Base-by-base conservation (phyloP, 805 yeast species). In the Saturnispora ahearnii region DNA sequence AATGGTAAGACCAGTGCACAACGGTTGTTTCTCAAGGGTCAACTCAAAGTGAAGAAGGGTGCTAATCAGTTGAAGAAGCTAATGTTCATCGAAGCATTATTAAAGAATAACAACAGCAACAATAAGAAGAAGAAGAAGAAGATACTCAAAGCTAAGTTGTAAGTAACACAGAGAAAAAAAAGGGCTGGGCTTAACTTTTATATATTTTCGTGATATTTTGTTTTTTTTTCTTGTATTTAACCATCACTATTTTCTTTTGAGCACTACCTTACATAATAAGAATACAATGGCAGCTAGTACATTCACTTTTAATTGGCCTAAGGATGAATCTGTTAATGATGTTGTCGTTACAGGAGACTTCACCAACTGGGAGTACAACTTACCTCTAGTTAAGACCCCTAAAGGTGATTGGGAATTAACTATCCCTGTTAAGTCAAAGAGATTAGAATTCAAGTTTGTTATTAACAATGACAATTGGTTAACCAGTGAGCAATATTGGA, bases 21-120 rank as follows among this genome's bases (percentile, higher is more conserved):
- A 69, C 82, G 81, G 70, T 76, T 87, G 61, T 87, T 86, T 67
- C 78, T 87, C 84, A 71, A 77, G 59, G 96, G 96, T 40, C 84
- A 83, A 68, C 77, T 87, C 67, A 87, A 86, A 75, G 82, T 87
- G 56, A 85, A 82, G 73, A 96, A 96, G 57, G 86, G 88, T 71
- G 83, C 22, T 12, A 15, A 18, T 6, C 40, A 36, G 22, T 18
- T 87, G 71, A 84, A 84, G 90, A 87, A 87, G 74, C 95, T 95
- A 49, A 78, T 90, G 42, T 78, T 79, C 52, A 78, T 85, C 53
- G 91, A 84, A 67, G 70, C 75, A 45, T 78, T 85, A 45, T 75
- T 85, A 13, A 36, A 36, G 40, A 18, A 18, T 18, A 18, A 18
- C 18, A 18, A 18, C 18, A 18, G 18, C 18, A 18, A 18, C 18